Base-by-base conservation (phyloP, 257 asterid genomes). In the Penstemon newberryi region DNA sequence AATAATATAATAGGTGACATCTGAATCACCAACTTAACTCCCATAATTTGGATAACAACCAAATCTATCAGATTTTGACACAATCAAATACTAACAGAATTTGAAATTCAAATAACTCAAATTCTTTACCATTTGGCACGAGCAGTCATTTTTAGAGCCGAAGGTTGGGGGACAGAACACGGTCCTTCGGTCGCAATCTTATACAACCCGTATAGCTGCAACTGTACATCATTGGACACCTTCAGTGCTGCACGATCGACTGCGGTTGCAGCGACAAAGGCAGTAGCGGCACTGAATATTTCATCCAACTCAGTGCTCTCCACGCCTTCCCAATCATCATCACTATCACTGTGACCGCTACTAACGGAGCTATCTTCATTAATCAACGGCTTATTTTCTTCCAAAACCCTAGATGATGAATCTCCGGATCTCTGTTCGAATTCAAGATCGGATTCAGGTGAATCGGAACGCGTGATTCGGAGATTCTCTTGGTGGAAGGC, bases 171-270 rank as follows among this genome's bases (percentile, higher is more conserved):
- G 53, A 81, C 73, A 7, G 84, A 75, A 39, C 90, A 85, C 3
- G 98, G 99, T 5, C 99, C 99, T 83, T 94, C 99, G 3, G 95
- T 91, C 5, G 97, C 99, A 70, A 94, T 94, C 90, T 94, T 94
- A 72, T 91, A 94, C 72, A 89, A 64, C 6, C 86, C 96, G 64
- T 94, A 94, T 15, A 94, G 90, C 87, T 84, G 95, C 87, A 94
- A 76, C 86, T 94, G 99, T 77, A 91, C 78, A 7, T 91, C 96
- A 57, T 76, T 91, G 3, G 98, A 84, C 18, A 87, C 99, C 77
- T 89, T 94, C 50, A 59, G 38, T 18, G 87, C 69, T 3, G 82
- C 73, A 75, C 90, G 80, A 76, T 84, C 97, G 2, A 89, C 98
- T 0, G 96, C 96, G 9, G 93, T 91, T 39, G 99, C 93, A 2